Evolutionary conservation across 2,329 filamentous ascomycete genomes (phyloP).

Genomic region (Geosmithia putterillii): DNA sequence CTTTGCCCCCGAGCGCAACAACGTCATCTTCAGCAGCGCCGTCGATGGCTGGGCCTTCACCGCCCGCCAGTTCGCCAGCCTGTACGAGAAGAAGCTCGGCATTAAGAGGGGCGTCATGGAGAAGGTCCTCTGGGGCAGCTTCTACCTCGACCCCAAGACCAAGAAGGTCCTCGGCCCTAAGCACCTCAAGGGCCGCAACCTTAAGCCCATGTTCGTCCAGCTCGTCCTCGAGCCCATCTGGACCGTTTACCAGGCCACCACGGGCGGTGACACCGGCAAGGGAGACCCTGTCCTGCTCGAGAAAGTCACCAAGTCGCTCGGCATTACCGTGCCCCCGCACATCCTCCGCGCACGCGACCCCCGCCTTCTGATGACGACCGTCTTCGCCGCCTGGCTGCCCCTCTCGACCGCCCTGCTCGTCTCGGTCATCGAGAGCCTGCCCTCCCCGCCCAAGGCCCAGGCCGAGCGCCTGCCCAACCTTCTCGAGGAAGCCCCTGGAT

Average conservation of each 20-base stretch:
- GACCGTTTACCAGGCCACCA: constrained; percentile 88
- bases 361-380: constrained; percentile 67
- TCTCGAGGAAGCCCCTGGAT: constrained; percentile 67
- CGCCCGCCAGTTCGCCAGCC: constrained; percentile 77
- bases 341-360: constrained; percentile 75
- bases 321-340: constrained; percentile 73
- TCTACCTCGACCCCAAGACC: constrained; percentile 91
- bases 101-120: constrained; percentile 82
- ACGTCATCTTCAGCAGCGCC: constrained; percentile 96
- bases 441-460: constrained; percentile 72
- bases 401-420: constrained; percentile 86
- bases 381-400: constrained; percentile 85
- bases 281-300: constrained; percentile 74
- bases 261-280: constrained; percentile 68
- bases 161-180: constrained; percentile 85
- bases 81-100: constrained; percentile 95
- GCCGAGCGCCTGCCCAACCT: constrained; percentile 67
- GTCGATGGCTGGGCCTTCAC: constrained; percentile 99
- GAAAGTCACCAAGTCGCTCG: constrained; percentile 89
- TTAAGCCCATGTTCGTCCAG: constrained; percentile 98
- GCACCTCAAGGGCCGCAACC: constrained; percentile 78
- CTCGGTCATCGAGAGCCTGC: constrained; percentile 85
- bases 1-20: constrained; percentile 96
- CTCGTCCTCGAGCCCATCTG: constrained; percentile 91
- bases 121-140: constrained; percentile 94